Conservation (phyloP, 306 rosid species). For the Echinosophora koreensis region DNA sequence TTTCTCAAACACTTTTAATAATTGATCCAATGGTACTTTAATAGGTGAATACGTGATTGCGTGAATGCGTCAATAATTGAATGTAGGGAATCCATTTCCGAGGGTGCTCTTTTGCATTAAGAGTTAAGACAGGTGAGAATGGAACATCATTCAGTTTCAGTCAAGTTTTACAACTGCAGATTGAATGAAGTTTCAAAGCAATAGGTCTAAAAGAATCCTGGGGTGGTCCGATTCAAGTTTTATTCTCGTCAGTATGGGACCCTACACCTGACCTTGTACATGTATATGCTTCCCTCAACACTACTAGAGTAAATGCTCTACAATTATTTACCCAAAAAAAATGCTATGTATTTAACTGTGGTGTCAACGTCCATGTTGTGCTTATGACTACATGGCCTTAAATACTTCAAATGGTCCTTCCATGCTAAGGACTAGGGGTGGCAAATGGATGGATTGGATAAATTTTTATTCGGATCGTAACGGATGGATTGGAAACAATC, state of each 20-base stretch:
- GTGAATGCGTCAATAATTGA: too few relatives aligned
- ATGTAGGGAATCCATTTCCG: too few relatives aligned
- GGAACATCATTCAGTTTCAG: neutral
- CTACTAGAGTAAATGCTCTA: conserved; percentile 11
- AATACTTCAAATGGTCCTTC: neutral
- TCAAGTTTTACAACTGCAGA: conserved; percentile 6
- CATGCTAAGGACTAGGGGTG: too few relatives aligned
- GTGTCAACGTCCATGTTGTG: conserved; percentile 36
- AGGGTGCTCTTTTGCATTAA: neutral
- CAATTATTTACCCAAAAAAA: neutral
- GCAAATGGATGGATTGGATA: too few relatives aligned
- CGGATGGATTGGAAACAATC: too few relatives aligned
- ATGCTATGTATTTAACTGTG: neutral
- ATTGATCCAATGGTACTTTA: too few relatives aligned
- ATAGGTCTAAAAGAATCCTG: conserved; percentile 8
- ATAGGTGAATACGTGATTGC: too few relatives aligned
- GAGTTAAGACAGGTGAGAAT: conserved; percentile 8
- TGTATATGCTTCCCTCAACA: too few relatives aligned
- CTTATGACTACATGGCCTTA: conserved; percentile 9
- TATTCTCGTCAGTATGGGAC: conserved; percentile 31
- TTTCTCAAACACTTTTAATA: too few relatives aligned
- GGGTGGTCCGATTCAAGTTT: conserved; percentile 35
- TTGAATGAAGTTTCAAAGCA: conserved; percentile 22
- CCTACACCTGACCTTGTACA: neutral
- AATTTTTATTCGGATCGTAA: too few relatives aligned